A percentile compares a stretch with the other conserved stretches of the same genome.
Conservation (phyloP, 306 rosid genomes). For the Myrica gale region DNA sequence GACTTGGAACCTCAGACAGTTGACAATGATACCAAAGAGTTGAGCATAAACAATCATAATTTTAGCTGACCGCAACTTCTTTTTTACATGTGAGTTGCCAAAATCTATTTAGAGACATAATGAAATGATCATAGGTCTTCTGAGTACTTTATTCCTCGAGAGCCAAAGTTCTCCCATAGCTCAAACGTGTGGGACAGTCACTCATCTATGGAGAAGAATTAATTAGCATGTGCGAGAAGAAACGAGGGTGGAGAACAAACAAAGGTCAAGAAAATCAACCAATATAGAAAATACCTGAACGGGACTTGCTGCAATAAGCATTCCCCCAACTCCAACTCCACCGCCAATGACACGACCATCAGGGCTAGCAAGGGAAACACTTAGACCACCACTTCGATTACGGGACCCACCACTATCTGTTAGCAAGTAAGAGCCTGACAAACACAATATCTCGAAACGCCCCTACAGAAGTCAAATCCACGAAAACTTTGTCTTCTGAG, state of each 20-base stretch:
- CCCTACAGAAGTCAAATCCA: slow-evolving; percentile 55
- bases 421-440: slow-evolving; percentile 78
- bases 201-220: not conserved
- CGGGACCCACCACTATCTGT: slow-evolving; percentile 56
- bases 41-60: not conserved
- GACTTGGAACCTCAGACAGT: no score
- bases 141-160: not conserved
- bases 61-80: not conserved
- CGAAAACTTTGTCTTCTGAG: slow-evolving; percentile 8
- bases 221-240: not conserved
- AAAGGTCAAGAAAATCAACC: slow-evolving; percentile 4
- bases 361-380: slow-evolving; percentile 85
- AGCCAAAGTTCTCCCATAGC: not conserved
- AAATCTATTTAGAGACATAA: not conserved
- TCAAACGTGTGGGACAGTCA: not conserved
- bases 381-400: slow-evolving; percentile 68
- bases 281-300: slow-evolving; percentile 64
- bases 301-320: slow-evolving; percentile 80
- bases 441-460: slow-evolving; percentile 82
- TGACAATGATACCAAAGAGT: no score
- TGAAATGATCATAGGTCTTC: not conserved
- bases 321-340: slow-evolving; percentile 81
- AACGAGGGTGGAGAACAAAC: not conserved
- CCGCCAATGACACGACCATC: slow-evolving; percentile 94
- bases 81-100: not conserved